Conservation (phyloP, 2,329 filamentous ascomycete species). For the Sarocladiaceae sp. region DNA sequence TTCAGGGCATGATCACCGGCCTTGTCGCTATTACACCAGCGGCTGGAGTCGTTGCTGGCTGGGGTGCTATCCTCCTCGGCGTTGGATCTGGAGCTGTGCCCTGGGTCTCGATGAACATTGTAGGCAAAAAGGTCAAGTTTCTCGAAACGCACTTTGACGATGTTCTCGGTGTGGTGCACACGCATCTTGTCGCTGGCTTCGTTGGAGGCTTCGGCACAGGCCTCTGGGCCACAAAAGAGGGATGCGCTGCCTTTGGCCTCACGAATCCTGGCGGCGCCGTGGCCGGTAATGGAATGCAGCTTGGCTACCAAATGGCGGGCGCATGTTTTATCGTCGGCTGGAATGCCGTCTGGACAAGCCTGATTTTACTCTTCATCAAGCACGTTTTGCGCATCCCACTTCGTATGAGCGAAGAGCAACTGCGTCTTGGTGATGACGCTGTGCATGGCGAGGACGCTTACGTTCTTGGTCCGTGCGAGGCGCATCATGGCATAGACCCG, state of each 20-base stretch:
- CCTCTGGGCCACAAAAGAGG: slow-evolving; percentile 13
- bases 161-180: slow-evolving; percentile 12
- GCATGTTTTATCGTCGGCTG: slow-evolving; percentile 14
- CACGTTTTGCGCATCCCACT: slow-evolving; percentile 13
- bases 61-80: slow-evolving; percentile 13
- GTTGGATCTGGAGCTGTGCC: slow-evolving; percentile 12
- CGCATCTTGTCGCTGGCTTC: slow-evolving; percentile 14
- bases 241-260: slow-evolving; percentile 14
- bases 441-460: slow-evolving; percentile 13
- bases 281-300: slow-evolving; percentile 14
- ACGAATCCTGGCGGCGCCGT: slow-evolving; percentile 13
- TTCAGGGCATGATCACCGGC: slow-evolving; percentile 14
- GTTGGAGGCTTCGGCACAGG: slow-evolving; percentile 14
- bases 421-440: slow-evolving; percentile 11
- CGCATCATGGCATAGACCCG: slow-evolving; percentile 4
- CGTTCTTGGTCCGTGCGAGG: slow-evolving; percentile 13
- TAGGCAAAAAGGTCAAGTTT: slow-evolving; percentile 11
- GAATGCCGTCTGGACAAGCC: slow-evolving; percentile 13
- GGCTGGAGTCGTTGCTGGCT: slow-evolving; percentile 13
- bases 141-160: slow-evolving; percentile 13
- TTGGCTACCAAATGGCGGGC: slow-evolving; percentile 14
- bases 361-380: slow-evolving; percentile 14
- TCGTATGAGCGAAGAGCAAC: slow-evolving; percentile 12
- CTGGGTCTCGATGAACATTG: slow-evolving; percentile 14
- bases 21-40: slow-evolving; percentile 14